A percentile compares a stretch with the other conserved stretches of the same genome.
phyloP scores from a whole-genome alignment of 805 yeast genomes.

The Candida oleophila region DNA sequence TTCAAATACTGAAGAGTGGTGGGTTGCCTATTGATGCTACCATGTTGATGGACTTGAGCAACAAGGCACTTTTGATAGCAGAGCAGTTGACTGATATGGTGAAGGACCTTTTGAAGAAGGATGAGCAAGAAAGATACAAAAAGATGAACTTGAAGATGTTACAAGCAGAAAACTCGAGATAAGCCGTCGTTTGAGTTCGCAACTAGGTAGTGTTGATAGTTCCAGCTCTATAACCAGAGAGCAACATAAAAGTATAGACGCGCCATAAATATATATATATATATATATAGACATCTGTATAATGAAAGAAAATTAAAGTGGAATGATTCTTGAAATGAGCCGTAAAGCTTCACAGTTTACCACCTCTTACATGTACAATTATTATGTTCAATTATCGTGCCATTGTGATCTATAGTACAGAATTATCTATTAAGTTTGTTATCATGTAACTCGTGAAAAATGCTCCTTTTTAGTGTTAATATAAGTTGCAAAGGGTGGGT shows the following conservation, averaged over 20 bases:
- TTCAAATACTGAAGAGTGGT: constrained; percentile 88
- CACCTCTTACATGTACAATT: too few relatives aligned
- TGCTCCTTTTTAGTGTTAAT: neutral
- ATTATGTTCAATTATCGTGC: too few relatives aligned
- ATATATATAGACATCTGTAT: too few relatives aligned
- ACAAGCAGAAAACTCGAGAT: constrained; percentile 36
- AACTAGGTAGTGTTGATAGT: too few relatives aligned
- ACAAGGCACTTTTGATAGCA: constrained; percentile 63
- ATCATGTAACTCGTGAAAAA: neutral
- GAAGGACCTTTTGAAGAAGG: constrained; percentile 51
- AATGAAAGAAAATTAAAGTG: too few relatives aligned
- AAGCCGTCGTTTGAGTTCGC: too few relatives aligned
- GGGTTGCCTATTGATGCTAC: constrained; percentile 80
- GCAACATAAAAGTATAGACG: too few relatives aligned
- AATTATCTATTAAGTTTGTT: constrained; percentile 1
- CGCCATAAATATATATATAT: too few relatives aligned
- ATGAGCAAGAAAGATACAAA: constrained; percentile 48
- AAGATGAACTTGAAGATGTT: constrained; percentile 28
- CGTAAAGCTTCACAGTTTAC: too few relatives aligned
- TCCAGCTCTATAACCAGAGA: too few relatives aligned
- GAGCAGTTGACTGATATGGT: constrained; percentile 65
- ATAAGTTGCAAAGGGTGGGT: neutral
- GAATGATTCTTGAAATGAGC: too few relatives aligned
- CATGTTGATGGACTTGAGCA: constrained; percentile 64
- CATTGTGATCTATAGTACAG: neutral